Conservation (phyloP, 345 rosid genomes). For the Eucalyptus regnans region DNA sequence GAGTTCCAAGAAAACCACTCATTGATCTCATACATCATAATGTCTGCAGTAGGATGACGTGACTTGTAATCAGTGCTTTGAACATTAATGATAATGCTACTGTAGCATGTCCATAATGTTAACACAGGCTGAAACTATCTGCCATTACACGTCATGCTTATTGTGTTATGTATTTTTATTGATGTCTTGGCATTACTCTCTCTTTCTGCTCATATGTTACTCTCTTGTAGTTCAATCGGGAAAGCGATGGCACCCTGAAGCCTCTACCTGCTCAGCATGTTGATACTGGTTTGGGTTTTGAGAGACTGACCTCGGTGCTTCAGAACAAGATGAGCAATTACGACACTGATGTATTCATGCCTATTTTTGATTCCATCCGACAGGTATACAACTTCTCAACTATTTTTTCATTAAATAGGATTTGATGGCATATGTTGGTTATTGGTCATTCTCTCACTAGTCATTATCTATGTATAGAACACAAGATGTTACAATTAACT, state of each 20-base stretch:
- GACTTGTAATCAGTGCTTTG: background rate
- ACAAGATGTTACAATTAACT: background rate
- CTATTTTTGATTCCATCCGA: slow-evolving; percentile 83
- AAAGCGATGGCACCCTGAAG: slow-evolving; percentile 75
- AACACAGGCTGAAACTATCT: background rate
- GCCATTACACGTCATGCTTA: background rate
- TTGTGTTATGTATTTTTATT: background rate
- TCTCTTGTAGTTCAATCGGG: slow-evolving; percentile 72
- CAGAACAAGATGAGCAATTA: slow-evolving; percentile 98
- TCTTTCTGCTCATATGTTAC: background rate
- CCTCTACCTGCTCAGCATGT: slow-evolving; percentile 96
- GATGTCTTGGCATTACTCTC: background rate
- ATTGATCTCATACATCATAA: background rate
- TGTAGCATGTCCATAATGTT: background rate
- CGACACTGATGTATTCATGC: slow-evolving; percentile 93
- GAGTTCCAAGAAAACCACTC: background rate
- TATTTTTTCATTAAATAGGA: background rate
- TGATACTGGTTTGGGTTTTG: slow-evolving; percentile 97
- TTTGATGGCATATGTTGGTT: background rate
- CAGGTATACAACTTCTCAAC: slow-evolving; percentile 19
- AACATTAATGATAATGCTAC: background rate
- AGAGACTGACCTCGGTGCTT: slow-evolving; percentile 83
- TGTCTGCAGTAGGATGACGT: background rate
- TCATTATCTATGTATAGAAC: background rate
- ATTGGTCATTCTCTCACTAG: background rate